phyloP scores from a whole-genome alignment of 495 filamentous ascomycete species.

The Xylaria grammica region DNA sequence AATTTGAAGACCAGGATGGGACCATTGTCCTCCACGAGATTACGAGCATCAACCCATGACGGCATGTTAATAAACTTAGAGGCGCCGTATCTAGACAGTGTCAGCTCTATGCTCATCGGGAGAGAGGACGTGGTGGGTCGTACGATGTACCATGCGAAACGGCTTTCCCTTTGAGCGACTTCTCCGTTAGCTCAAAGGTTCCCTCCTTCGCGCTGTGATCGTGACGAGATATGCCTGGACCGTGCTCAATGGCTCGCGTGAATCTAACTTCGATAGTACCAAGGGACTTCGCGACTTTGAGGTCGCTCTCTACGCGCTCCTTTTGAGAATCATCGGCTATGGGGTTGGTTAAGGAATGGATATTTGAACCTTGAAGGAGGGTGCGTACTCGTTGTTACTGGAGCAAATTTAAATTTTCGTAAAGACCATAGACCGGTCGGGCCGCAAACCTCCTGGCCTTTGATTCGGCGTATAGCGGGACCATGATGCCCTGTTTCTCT shows the following conservation, averaged over 20 bases:
- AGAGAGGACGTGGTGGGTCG: not conserved
- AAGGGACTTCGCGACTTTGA: constrained; percentile 24
- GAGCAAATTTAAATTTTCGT: constrained; percentile 28
- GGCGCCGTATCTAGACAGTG: constrained; percentile 13
- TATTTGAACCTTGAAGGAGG: not conserved
- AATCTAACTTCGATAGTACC: constrained; percentile 36
- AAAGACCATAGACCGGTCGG: not conserved
- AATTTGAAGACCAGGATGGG: constrained; percentile 39
- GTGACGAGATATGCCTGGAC: not conserved
- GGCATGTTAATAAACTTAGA: not conserved
- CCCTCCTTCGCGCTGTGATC: not conserved
- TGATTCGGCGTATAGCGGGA: not conserved
- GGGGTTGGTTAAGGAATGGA: constrained; percentile 4
- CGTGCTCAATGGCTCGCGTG: not conserved
- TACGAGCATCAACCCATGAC: not conserved
- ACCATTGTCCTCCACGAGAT: constrained; percentile 20
- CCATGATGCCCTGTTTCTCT: fast-evolving
- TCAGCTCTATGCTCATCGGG: not conserved
- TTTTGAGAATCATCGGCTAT: constrained; percentile 37
- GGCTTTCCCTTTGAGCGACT: constrained; percentile 41
- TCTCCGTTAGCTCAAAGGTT: constrained; percentile 37
- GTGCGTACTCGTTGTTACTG: constrained; percentile 34
- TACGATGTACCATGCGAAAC: constrained; percentile 42
- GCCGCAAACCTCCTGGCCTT: not conserved
- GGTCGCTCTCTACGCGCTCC: constrained; percentile 33